These are phyloP conservation scores for Stachybotrys elegans DNA, from an alignment of 2,329 filamentous ascomycete genomes.

Conservation along the genomic window DNA sequence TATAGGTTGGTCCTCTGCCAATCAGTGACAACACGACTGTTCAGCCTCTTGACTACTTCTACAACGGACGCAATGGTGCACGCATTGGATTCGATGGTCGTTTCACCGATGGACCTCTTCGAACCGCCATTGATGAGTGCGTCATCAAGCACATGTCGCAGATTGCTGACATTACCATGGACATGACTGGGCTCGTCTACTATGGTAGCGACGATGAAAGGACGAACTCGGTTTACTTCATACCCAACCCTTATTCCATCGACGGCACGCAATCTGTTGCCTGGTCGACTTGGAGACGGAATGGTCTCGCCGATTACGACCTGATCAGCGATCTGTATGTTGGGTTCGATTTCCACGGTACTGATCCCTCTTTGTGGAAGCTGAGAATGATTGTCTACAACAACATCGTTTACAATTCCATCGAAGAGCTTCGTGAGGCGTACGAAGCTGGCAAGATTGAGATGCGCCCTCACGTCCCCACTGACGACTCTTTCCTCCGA, in stretches of 20 bases:
- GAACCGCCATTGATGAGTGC: constrained; percentile 7
- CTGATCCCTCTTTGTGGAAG: constrained; percentile 10
- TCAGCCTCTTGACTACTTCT: constrained; percentile 10
- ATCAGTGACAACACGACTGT: constrained; percentile 8
- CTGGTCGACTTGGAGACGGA: constrained; percentile 12
- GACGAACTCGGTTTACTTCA: constrained; percentile 10
- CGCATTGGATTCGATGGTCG: constrained; percentile 10
- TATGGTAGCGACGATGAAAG: constrained; percentile 7
- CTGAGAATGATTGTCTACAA: constrained; percentile 13
- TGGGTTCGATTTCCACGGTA: constrained; percentile 11
- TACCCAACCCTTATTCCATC: constrained; percentile 11
- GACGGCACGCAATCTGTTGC: constrained; percentile 10
- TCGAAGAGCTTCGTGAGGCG: constrained; percentile 11
- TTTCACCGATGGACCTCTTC: constrained; percentile 8
- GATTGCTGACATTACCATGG: constrained; percentile 10
- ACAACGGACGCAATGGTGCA: constrained; percentile 12
- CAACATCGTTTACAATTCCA: constrained; percentile 9
- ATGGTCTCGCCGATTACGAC: constrained; percentile 10
- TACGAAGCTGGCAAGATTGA: constrained; percentile 9
- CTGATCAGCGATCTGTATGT: constrained; percentile 12
- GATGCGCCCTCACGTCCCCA: constrained; percentile 7
- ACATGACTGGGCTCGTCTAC: constrained; percentile 8
- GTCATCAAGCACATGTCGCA: constrained; percentile 11
- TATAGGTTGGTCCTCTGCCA: constrained; percentile 12
- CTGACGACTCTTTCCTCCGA: constrained; percentile 9